Conservation (phyloP, 495 filamentous ascomycete species). For the Penicillium arizonense region DNA sequence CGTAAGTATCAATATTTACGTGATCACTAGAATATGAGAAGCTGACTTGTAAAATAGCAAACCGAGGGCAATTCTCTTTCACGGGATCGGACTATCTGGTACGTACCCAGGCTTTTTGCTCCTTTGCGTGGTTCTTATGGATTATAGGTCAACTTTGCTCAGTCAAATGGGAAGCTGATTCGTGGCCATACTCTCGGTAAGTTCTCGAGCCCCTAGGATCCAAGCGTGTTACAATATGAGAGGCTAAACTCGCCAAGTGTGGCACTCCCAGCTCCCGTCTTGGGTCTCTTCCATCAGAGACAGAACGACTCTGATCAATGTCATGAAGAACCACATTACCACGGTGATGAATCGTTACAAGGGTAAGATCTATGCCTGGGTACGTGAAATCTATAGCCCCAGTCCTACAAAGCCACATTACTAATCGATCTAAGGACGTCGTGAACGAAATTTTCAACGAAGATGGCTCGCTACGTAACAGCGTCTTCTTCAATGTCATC, state of each 20-base stretch:
- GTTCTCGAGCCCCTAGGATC: background rate
- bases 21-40: background rate
- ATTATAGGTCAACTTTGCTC: constrained; percentile 44
- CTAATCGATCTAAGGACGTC: constrained; percentile 52
- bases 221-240: background rate
- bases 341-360: constrained; percentile 28
- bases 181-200: constrained; percentile 50
- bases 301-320: constrained; percentile 37
- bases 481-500: constrained; percentile 54
- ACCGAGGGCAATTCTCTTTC: constrained; percentile 43
- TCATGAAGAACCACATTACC: constrained; percentile 34
- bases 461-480: constrained; percentile 58
- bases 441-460: constrained; percentile 71
- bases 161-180: constrained; percentile 42
- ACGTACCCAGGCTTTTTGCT: background rate
- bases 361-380: constrained; percentile 51
- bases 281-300: constrained; percentile 49
- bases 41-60: constrained; percentile 20
- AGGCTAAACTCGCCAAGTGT: constrained; percentile 30
- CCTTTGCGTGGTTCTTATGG: background rate
- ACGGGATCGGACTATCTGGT: constrained; percentile 41
- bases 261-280: constrained; percentile 53
- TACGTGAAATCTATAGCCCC: constrained; percentile 9
- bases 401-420: background rate
- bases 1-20: constrained; percentile 17